Conservation (phyloP, 306 rosid genomes). For the Vigna nakashimae region DNA sequence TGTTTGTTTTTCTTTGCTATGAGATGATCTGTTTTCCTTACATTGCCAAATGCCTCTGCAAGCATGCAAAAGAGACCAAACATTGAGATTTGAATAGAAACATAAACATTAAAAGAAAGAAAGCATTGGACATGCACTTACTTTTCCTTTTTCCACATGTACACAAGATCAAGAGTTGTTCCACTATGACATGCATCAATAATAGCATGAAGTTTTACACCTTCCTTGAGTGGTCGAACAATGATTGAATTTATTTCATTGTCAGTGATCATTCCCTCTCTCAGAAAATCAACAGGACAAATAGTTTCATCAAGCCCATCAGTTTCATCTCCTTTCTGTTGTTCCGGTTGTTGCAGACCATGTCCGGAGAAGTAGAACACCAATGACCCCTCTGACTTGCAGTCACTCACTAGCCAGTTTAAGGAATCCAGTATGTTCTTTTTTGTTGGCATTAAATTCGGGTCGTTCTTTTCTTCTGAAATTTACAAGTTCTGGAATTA, state of each 20-base stretch:
- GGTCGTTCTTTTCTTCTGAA: conserved; percentile 49
- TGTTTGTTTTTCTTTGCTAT: conserved; percentile 44
- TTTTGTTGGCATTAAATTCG: conserved; percentile 61
- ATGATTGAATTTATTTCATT: conserved; percentile 63
- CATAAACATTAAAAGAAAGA: conserved; percentile 40
- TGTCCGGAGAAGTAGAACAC: conserved; percentile 91
- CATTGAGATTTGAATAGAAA: neutral
- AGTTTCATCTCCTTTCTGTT: conserved; percentile 55
- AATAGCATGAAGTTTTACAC: conserved; percentile 64
- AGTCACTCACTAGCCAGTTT: conserved; percentile 75
- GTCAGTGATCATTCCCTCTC: conserved; percentile 68
- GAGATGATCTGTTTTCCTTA: neutral
- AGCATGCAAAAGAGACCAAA: neutral
- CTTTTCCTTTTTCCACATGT: conserved; percentile 48
- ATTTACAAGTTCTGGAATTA: conserved; percentile 18
- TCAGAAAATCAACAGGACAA: conserved; percentile 69
- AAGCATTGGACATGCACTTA: conserved; percentile 38
- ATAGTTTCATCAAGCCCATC: conserved; percentile 75
- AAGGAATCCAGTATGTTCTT: conserved; percentile 62
- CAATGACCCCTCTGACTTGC: conserved; percentile 58
- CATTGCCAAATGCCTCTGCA: conserved; percentile 47
- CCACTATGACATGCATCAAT: conserved; percentile 87
- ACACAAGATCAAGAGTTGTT: conserved; percentile 70
- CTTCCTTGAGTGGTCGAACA: conserved; percentile 57
- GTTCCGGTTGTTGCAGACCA: conserved; percentile 64